Percentiles rank a stretch among this genome's conserved stretches.
phyloP scores from a whole-genome alignment of 331 rosid species.

The Spiraea crenata region DNA sequence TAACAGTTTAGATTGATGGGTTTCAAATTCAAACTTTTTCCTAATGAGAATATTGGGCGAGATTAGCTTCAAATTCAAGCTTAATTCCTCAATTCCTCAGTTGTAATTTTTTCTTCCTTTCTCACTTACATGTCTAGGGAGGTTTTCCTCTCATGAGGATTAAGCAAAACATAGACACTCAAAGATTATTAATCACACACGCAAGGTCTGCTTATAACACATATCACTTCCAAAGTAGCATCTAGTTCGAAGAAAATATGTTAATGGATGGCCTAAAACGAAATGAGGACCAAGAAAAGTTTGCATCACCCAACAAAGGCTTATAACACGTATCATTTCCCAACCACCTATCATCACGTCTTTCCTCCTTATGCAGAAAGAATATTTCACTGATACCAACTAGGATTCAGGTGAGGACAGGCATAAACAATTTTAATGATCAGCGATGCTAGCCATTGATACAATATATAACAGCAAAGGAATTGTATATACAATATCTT shows the following conservation, averaged over 20 bases:
- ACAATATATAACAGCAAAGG: conserved; percentile 10
- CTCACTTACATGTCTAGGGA: neutral
- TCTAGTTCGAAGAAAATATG: no score
- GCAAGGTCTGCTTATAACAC: neutral
- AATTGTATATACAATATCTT: conserved; percentile 27
- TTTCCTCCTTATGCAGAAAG: neutral
- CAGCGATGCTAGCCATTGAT: conserved; percentile 3
- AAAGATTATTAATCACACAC: neutral
- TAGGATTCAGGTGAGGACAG: neutral
- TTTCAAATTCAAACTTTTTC: no score
- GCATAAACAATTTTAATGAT: neutral
- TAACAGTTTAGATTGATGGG: no score
- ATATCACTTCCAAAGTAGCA: neutral
- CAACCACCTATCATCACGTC: neutral
- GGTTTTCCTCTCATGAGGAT: neutral
- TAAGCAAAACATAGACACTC: neutral
- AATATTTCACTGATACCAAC: neutral
- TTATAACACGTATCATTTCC: no score
- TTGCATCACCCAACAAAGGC: neutral
- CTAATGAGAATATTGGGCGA: no score
- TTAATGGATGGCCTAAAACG: neutral
- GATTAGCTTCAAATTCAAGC: neutral
- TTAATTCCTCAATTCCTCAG: no score
- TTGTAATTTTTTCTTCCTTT: no score
- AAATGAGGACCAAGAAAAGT: neutral